Evolutionary conservation across 257 asterid species (phyloP).

Genomic region (Solanum clarkiae): DNA sequence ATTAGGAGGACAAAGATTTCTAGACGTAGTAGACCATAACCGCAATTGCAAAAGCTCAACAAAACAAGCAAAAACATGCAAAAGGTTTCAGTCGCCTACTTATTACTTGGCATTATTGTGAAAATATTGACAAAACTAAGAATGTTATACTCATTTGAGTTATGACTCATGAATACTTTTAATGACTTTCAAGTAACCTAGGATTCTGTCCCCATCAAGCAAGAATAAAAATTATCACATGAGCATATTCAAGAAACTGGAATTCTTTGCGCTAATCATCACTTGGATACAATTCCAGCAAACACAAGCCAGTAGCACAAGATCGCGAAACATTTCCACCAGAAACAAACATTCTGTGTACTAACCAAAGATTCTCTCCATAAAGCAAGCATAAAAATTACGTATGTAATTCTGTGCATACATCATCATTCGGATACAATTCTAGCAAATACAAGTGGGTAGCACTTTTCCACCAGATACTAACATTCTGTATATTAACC

Average conservation of each 20-base stretch:
- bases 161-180: neutral
- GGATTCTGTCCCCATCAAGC: neutral
- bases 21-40: neutral
- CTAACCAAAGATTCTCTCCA: neutral
- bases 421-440: neutral
- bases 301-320: neutral
- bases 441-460: neutral
- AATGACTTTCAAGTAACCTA: neutral
- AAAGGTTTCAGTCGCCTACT: neutral
- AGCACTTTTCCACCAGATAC: neutral
- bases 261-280: neutral
- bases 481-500: neutral
- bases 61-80: neutral
- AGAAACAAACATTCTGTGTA: neutral
- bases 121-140: neutral
- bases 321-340: neutral
- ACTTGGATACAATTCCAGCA: neutral
- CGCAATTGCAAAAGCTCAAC: neutral
- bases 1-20: neutral
- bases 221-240: neutral
- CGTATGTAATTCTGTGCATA: neutral
- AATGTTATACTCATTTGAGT: neutral
- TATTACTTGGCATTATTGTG: neutral
- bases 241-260: neutral
- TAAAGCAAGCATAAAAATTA: neutral